phyloP scores from a whole-genome alignment of 23 red algal species.

The Cyanidiococcus yangmingshanensis region DNA sequence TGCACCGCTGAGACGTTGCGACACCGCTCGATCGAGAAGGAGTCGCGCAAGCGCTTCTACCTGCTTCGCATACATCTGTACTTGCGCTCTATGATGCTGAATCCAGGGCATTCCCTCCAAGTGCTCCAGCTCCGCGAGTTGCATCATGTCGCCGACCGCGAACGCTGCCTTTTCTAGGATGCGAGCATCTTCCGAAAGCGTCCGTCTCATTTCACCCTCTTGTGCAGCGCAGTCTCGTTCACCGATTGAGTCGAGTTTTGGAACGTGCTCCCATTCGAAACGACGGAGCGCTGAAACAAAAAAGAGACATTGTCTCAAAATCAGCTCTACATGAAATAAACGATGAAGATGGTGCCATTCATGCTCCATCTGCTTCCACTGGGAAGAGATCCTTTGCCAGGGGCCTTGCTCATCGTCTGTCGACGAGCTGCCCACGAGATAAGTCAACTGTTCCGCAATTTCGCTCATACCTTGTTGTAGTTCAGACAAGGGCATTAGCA shows the following conservation, averaged over 20 bases:
- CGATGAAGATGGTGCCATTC: no score
- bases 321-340: not conserved
- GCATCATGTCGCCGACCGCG: not conserved
- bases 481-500: not conserved
- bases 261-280: not conserved
- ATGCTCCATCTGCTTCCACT: no score
- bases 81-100: not conserved
- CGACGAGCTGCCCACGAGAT: not conserved
- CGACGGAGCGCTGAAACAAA: not conserved
- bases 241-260: not conserved
- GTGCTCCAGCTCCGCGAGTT: not conserved
- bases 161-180: not conserved
- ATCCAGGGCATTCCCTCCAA: not conserved
- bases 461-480: not conserved
- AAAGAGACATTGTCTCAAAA: not conserved
- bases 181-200: not conserved
- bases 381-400: no score
- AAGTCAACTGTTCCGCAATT: not conserved
- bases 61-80: not conserved
- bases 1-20: not conserved
- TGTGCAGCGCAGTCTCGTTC: not conserved
- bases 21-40: not conserved
- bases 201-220: not conserved
- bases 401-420: no score
- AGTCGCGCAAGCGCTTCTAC: not conserved